Percentiles rank a stretch among this genome's conserved stretches.
Evolutionary conservation across 2,329 filamentous ascomycete genomes (phyloP).

Genomic region (Falciphora oryzae): DNA sequence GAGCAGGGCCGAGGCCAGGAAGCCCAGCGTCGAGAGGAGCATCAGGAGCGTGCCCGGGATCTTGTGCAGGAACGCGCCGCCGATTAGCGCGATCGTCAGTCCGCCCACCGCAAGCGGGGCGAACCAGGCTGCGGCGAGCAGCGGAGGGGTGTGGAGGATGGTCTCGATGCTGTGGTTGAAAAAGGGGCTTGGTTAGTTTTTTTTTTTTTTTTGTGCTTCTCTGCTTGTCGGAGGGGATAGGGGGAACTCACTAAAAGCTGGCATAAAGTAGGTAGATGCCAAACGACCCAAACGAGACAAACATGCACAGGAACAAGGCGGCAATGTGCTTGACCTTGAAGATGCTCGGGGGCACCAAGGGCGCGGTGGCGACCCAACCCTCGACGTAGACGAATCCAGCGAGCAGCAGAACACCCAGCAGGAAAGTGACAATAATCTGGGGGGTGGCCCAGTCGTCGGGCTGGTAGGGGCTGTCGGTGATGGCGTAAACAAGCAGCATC

Average conservation of each 20-base stretch:
- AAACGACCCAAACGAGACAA: slow-evolving; percentile 61
- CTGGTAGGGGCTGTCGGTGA: slow-evolving; percentile 61
- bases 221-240: too few relatives aligned
- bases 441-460: slow-evolving; percentile 57
- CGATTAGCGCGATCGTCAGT: slow-evolving; percentile 41
- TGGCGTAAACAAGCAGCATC: slow-evolving; percentile 59
- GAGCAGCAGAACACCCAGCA: slow-evolving; percentile 54
- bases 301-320: slow-evolving; percentile 50
- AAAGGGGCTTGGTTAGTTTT: slow-evolving; percentile 28
- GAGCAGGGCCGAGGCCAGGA: slow-evolving; percentile 40
- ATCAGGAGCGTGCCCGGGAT: slow-evolving; percentile 44
- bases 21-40: slow-evolving; percentile 42
- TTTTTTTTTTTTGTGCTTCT: neutral
- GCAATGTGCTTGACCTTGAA: slow-evolving; percentile 64
- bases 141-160: slow-evolving; percentile 39
- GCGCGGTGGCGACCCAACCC: slow-evolving; percentile 59
- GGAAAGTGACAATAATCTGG: slow-evolving; percentile 57
- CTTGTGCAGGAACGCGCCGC: slow-evolving; percentile 45
- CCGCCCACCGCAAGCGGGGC: slow-evolving; percentile 50
- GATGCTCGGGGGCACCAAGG: slow-evolving; percentile 61
- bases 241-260: slow-evolving; percentile 50
- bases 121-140: slow-evolving; percentile 50
- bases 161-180: slow-evolving; percentile 34
- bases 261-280: slow-evolving; percentile 61
- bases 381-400: slow-evolving; percentile 61